Evolutionary conservation across 2,329 filamentous ascomycete genomes (phyloP).

Genomic region (Dothistroma pini): DNA sequence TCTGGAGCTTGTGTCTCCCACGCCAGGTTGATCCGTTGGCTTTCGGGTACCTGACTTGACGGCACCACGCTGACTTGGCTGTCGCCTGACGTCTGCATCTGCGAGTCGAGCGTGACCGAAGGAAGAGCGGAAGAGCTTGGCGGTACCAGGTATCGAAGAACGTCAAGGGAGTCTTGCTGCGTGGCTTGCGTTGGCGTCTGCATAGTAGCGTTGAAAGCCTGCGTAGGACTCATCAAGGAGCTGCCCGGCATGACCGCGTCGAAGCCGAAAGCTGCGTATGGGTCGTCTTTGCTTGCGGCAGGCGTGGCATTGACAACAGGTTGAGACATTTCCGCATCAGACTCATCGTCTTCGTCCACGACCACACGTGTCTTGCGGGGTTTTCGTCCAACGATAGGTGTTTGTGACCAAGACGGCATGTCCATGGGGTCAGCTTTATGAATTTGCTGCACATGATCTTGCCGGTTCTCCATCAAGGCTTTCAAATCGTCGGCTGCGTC

Average conservation of each 20-base stretch:
- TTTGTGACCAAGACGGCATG: conserved; percentile 7
- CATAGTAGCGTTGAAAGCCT: conserved; percentile 37
- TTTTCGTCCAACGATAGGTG: conserved; percentile 20
- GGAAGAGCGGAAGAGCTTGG: conserved; percentile 31
- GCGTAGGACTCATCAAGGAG: conserved; percentile 34
- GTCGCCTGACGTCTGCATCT: conserved; percentile 14
- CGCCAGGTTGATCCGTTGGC: conserved; percentile 37
- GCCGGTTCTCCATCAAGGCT: neutral
- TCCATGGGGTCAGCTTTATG: neutral
- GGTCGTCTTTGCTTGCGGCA: conserved; percentile 22
- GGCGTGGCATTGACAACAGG: neutral
- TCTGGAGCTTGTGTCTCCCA: conserved; percentile 33
- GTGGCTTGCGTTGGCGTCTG: conserved; percentile 34
- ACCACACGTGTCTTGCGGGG: conserved; percentile 33
- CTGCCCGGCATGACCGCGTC: conserved; percentile 20
- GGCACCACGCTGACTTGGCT: conserved; percentile 19
- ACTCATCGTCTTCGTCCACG: conserved; percentile 37
- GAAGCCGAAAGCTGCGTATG: conserved; percentile 35
- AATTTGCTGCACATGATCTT: neutral
- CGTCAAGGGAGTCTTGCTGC: conserved; percentile 43
- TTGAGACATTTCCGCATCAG: conserved; percentile 21
- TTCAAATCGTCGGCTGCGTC: conserved; percentile 36
- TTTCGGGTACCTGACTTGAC: conserved; percentile 30
- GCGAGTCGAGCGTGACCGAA: conserved; percentile 13
- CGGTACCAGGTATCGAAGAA: conserved; percentile 34